Evolutionary conservation across 2,329 filamentous ascomycete genomes (phyloP).

Genomic region (Amphichorda felina): DNA sequence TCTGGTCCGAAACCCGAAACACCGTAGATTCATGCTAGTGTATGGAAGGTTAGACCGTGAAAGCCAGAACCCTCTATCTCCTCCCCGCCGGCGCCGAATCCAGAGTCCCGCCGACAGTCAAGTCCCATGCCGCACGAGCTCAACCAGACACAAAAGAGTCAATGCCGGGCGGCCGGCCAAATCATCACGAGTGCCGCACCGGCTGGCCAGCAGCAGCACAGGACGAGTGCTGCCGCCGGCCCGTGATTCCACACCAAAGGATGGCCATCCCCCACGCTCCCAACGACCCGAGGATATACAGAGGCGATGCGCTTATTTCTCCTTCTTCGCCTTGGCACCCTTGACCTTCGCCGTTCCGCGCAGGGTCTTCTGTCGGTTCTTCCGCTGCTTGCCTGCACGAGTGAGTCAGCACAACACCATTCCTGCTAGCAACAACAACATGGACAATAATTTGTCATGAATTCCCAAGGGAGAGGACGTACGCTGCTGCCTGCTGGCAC

Average conservation of each 20-base stretch:
- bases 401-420: constrained; percentile 1
- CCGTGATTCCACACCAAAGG: neutral
- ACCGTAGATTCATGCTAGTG: constrained; percentile 29
- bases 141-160: constrained; percentile 1
- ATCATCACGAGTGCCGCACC: neutral
- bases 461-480: constrained; percentile 51
- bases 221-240: neutral
- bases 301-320: constrained; percentile 53
- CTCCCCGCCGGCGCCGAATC: constrained; percentile 3
- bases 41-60: constrained; percentile 15
- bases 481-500: constrained; percentile 97
- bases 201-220: neutral
- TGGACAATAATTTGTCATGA: too few relatives aligned
- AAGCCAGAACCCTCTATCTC: constrained; percentile 2
- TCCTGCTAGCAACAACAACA: too few relatives aligned
- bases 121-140: neutral
- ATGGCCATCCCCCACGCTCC: neutral
- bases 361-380: constrained; percentile 99
- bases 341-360: constrained; percentile 97
- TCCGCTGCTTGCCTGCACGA: constrained; percentile 93
- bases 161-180: neutral
- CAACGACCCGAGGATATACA: constrained; percentile 1
- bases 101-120: constrained; percentile 1
- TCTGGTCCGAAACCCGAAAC: constrained; percentile 27
- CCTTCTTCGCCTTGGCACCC: constrained; percentile 91